phyloP scores from a whole-genome alignment of 2,329 filamentous ascomycete species.

The Colletotrichum salicis region DNA sequence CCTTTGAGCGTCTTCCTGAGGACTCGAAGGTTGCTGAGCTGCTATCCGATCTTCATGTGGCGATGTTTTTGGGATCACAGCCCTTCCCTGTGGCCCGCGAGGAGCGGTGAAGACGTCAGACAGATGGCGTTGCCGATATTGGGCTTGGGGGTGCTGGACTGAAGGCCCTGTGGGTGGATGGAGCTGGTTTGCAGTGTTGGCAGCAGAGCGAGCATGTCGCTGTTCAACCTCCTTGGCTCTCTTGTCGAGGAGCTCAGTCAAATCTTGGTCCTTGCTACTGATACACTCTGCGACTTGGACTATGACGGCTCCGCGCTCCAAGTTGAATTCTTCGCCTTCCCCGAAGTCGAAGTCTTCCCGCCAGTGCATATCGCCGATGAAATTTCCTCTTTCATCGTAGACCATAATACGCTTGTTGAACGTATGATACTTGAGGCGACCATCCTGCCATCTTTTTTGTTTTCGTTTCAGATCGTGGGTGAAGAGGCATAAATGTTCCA shows the following conservation, averaged over 20 bases:
- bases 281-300: slow-evolving; percentile 83
- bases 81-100: slow-evolving; percentile 54
- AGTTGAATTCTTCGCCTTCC: slow-evolving; percentile 83
- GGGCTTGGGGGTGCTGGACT: slow-evolving; percentile 36
- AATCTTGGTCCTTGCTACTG: slow-evolving; percentile 79
- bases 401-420: slow-evolving; percentile 95
- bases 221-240: slow-evolving; percentile 67
- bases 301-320: slow-evolving; percentile 80
- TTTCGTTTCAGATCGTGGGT: slow-evolving; percentile 87
- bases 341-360: slow-evolving; percentile 73
- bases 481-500: slow-evolving; percentile 87
- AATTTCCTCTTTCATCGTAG: slow-evolving; percentile 83
- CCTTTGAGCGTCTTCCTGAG: slow-evolving; percentile 40
- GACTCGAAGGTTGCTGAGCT: slow-evolving; percentile 38
- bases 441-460: slow-evolving; percentile 94
- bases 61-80: slow-evolving; percentile 66
- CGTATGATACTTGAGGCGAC: slow-evolving; percentile 84
- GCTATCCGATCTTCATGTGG: slow-evolving; percentile 71
- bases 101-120: slow-evolving; percentile 70
- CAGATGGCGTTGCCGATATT: slow-evolving; percentile 53
- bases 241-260: slow-evolving; percentile 80
- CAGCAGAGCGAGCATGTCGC: slow-evolving; percentile 50
- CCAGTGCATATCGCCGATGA: slow-evolving; percentile 88
- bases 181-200: slow-evolving; percentile 38
- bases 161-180: slow-evolving; percentile 38